Evolutionary conservation across 352 stramenopile species (phyloP).

Genomic region (Pythium monospermum): DNA sequence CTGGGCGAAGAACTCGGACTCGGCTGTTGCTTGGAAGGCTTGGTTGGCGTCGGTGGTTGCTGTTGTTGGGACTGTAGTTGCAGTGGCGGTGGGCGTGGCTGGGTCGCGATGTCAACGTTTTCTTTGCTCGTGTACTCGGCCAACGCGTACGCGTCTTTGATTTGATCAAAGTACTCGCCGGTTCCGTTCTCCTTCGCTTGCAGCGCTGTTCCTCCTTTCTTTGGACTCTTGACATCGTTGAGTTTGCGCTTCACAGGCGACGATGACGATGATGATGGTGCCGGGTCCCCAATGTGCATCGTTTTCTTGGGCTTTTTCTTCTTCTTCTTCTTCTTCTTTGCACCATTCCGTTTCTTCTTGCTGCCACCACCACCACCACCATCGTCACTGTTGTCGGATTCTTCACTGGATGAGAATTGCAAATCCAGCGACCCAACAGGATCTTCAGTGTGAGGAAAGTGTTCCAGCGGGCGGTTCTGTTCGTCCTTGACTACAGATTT

Average conservation of each 20-base stretch:
- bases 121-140: constrained; percentile 29
- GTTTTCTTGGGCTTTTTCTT: background rate
- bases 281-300: constrained; percentile 7
- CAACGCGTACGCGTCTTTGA: constrained; percentile 44
- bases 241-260: constrained; percentile 19
- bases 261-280: constrained; percentile 13
- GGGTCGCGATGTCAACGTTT: constrained; percentile 5
- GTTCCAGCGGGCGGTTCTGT: constrained; percentile 12
- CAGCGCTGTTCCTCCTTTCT: constrained; percentile 18
- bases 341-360: constrained; percentile 34
- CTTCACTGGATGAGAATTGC: constrained; percentile 29
- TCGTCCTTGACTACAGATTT: constrained; percentile 13
- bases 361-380: constrained; percentile 1
- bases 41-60: background rate
- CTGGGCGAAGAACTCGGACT: constrained; percentile 5
- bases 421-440: constrained; percentile 4
- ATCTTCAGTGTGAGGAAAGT: background rate
- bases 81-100: background rate
- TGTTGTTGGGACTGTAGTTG: background rate
- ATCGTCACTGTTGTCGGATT: constrained; percentile 22
- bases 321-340: constrained; percentile 45
- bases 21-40: constrained; percentile 7
- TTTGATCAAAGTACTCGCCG: constrained; percentile 45
- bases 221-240: constrained; percentile 30
- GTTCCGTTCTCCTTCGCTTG: constrained; percentile 12